Base-by-base conservation (phyloP, 2,329 filamentous ascomycete genomes). In the Alternaria novae-zelandiae region DNA sequence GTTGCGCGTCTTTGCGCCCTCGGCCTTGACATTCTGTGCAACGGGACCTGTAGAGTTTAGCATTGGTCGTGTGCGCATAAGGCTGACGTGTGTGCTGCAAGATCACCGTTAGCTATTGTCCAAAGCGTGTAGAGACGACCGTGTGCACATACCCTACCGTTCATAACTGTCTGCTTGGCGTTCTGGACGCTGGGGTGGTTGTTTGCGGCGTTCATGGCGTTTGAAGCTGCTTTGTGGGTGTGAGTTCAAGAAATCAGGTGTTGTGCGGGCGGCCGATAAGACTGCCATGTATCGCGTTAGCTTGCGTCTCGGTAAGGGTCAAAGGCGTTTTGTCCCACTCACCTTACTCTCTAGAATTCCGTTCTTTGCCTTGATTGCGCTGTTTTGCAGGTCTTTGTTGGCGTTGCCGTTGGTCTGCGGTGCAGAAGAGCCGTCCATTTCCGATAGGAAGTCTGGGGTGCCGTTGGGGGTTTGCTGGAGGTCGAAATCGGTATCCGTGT, bases 11-110 rank as follows among this genome's bases (percentile, higher is more conserved):
- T 86, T 86, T 68, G 82, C 82, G 61, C 83, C 82, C 79, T 89
- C 84, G 63, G 83, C 82, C 76, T 86, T 87, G 74, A 86, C 83
- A 68, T 83, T 86, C 70, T 88, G 82, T 61, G 84, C 86, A 63
- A 88, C 81, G 49, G 88, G 87, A 59, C 86, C 86, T 82, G 65
- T 46, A 51, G 54, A 50, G 54, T 63, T 80, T 67, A 80, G 77
- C 70, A 50, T 63, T 64, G 41, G 62, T 67, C 58, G 55, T 64
- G 65, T 61, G 59, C 41, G 57, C 59, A 60, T 54, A 28, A 44
- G 62, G 70, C 65, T 67, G 68, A 67, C 51, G 66, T 61, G 75
- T 77, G 70, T 74, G 70, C 73, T 66, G 72, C 71, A 63, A 69
- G 68, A 72, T 59, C 65, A 66, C 61, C n/a, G 70, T 79, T 70